Percentiles rank a stretch among this genome's conserved stretches.
Conservation (phyloP, 768 basidiomycete genomes). For the Termitomyces bulborhizus region DNA sequence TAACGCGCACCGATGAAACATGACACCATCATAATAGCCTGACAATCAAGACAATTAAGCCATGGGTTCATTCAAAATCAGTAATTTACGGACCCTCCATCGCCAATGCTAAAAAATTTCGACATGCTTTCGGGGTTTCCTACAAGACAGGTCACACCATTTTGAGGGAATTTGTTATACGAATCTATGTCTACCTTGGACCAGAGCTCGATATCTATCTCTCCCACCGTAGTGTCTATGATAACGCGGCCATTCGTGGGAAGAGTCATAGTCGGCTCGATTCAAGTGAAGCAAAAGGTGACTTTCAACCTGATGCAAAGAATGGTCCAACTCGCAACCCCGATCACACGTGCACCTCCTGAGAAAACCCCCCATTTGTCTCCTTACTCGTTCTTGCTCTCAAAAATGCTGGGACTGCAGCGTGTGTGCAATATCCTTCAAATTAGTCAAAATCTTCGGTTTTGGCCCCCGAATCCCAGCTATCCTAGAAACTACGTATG, state of each 20-base stretch:
- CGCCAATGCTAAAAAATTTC: slow-evolving; percentile 83
- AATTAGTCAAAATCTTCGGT: too few relatives aligned
- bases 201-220: slow-evolving; percentile 90
- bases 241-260: slow-evolving; percentile 85
- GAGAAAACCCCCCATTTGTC: too few relatives aligned
- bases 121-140: slow-evolving; percentile 93
- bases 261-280: slow-evolving; percentile 52
- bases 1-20: slow-evolving; percentile 74
- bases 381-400: too few relatives aligned
- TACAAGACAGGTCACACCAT: slow-evolving; percentile 18
- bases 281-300: too few relatives aligned
- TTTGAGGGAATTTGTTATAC: not conserved
- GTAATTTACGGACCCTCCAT: slow-evolving; percentile 71
- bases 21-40: slow-evolving; percentile 96
- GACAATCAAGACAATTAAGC: not conserved
- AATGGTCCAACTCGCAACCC: too few relatives aligned
- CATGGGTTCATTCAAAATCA: not conserved
- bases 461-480: too few relatives aligned
- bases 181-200: slow-evolving; percentile 56
- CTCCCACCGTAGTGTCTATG: slow-evolving; percentile 82
- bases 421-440: too few relatives aligned
- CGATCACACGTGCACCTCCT: too few relatives aligned
- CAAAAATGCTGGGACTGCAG: too few relatives aligned
- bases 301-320: too few relatives aligned
- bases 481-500: too few relatives aligned